Evolutionary conservation across 2,329 filamentous ascomycete genomes (phyloP).

Genomic region (Neopestalotiopsis rosae): DNA sequence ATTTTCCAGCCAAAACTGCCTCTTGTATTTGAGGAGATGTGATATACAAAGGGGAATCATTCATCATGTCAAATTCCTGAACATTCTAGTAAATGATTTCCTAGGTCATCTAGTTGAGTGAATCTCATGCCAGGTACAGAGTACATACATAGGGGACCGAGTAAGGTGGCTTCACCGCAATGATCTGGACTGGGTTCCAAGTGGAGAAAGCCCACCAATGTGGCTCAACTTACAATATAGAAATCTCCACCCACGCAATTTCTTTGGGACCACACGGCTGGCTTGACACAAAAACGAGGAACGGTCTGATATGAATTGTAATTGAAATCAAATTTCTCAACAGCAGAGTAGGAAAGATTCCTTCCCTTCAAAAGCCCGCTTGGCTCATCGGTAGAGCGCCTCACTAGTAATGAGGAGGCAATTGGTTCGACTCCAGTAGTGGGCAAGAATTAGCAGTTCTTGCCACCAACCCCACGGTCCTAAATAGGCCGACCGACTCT

Average conservation of each 20-base stretch:
- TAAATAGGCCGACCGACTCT: neutral
- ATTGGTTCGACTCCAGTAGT: slow-evolving; percentile 9
- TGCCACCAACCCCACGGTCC: neutral
- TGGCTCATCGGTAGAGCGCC: slow-evolving; percentile 11
- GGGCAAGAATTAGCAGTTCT: slow-evolving; percentile 3
- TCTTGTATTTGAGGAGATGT: neutral
- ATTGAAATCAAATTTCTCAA: neutral
- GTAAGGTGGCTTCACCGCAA: neutral
- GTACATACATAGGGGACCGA: neutral
- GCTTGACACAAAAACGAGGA: too few relatives aligned
- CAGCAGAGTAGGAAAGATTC: neutral
- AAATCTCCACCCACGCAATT: neutral
- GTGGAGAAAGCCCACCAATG: neutral
- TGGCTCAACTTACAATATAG: neutral
- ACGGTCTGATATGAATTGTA: neutral
- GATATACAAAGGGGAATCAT: too few relatives aligned
- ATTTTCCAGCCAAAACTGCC: neutral
- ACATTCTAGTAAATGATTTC: too few relatives aligned
- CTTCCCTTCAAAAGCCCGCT: neutral
- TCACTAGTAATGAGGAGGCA: slow-evolving; percentile 12
- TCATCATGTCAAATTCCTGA: neutral
- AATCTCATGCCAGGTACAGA: neutral
- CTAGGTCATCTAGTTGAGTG: neutral
- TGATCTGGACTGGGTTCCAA: neutral
- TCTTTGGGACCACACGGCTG: neutral